Conservation (phyloP, 2,329 filamentous ascomycete species). For the Hymenoscyphus albidus region DNA sequence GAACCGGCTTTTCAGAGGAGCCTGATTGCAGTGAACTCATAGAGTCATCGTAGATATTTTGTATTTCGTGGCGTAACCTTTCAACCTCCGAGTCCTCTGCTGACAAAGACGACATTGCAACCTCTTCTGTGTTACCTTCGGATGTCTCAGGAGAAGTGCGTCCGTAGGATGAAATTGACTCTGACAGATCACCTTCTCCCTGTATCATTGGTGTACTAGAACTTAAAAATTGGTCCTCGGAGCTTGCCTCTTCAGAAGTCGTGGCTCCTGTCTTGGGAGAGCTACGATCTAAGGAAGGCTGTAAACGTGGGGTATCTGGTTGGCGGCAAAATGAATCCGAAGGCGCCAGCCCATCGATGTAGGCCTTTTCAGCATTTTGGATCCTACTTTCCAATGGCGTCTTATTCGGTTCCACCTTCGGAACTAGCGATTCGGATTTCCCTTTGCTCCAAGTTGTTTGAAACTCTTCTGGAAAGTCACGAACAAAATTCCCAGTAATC, state of each 20-base stretch:
- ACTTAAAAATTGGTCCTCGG: neutral
- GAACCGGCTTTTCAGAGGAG: neutral
- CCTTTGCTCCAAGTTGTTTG: constrained; percentile 39
- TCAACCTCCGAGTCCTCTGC: constrained; percentile 25
- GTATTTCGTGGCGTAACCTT: constrained; percentile 37
- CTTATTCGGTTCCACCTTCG: constrained; percentile 15
- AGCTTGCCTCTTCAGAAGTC: neutral
- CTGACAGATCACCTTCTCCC: constrained; percentile 19
- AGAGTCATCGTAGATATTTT: constrained; percentile 40
- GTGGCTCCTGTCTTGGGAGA: neutral
- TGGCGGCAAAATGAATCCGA: constrained; percentile 22
- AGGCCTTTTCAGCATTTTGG: constrained; percentile 28
- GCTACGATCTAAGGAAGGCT: constrained; percentile 33
- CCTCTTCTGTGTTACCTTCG: neutral
- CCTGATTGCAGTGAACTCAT: neutral
- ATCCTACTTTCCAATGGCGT: constrained; percentile 7
- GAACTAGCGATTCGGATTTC: constrained; percentile 20
- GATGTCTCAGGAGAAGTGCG: neutral
- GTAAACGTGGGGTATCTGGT: constrained; percentile 25
- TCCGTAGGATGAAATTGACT: constrained; percentile 17
- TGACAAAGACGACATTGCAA: neutral
- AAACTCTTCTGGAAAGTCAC: constrained; percentile 53
- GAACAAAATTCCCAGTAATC: constrained; percentile 47
- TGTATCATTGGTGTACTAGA: constrained; percentile 11
- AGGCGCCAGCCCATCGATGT: constrained; percentile 25